phyloP scores from a whole-genome alignment of 169 alveolate genomes.

The Theileria annulata region DNA sequence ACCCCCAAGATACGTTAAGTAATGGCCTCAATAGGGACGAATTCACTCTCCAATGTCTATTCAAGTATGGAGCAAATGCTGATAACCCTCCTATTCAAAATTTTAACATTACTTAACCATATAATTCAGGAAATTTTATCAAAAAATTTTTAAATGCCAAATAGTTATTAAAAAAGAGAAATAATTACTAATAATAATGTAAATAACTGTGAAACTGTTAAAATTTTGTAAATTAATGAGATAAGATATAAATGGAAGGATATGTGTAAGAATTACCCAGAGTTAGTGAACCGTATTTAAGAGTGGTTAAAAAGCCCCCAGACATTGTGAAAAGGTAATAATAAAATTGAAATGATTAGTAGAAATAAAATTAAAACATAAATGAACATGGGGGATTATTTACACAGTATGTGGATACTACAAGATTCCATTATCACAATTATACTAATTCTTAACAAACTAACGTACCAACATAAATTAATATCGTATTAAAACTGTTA shows the following conservation, averaged over 20 bases:
- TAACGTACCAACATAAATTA: neutral
- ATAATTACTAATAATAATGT: neutral
- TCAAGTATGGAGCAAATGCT: constrained; percentile 55
- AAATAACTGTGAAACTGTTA: too few species aligned
- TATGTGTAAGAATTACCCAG: constrained; percentile 13
- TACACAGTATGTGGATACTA: neutral
- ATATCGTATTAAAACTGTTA: too few species aligned
- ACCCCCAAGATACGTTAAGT: constrained; percentile 76
- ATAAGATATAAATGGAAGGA: neutral
- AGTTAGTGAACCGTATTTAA: constrained; percentile 20
- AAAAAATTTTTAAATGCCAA: too few species aligned
- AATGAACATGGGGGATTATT: constrained; percentile 4
- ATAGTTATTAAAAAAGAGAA: neutral
- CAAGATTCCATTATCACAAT: neutral
- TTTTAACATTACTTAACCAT: neutral
- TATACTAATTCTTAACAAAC: neutral
- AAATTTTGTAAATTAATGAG: neutral
- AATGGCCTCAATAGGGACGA: constrained; percentile 68
- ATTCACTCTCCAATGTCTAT: constrained; percentile 38
- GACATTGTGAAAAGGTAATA: constrained; percentile 20
- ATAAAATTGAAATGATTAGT: neutral
- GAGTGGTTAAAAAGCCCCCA: constrained; percentile 7
- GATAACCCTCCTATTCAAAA: constrained; percentile 37
- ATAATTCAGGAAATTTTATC: too few species aligned
- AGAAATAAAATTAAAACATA: too few species aligned